These are phyloP conservation scores for Fraxinus platypoda DNA, from an alignment of 305 asterid species.

Conservation along the genomic window DNA sequence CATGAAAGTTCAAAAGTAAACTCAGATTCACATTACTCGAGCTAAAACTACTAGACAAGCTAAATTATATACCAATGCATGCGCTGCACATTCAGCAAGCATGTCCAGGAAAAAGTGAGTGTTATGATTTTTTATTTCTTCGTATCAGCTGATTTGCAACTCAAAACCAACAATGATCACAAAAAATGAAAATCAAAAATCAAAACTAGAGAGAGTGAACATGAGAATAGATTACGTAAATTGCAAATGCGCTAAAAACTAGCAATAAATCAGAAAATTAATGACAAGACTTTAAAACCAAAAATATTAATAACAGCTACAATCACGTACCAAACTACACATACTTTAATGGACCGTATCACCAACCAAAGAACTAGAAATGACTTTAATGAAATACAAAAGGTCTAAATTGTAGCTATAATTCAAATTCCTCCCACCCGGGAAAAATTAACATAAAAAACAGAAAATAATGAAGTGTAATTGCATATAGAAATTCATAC, in stretches of 20 bases:
- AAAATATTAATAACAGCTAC: background rate
- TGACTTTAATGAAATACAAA: background rate
- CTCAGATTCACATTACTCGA: background rate
- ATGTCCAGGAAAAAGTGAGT: background rate
- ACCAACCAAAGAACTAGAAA: background rate
- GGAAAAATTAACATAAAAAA: no score
- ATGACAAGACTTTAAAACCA: background rate
- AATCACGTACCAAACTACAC: background rate
- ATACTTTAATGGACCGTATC: background rate
- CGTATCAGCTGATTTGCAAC: background rate
- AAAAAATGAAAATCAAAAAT: no score
- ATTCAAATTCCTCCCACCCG: no score
- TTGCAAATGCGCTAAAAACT: background rate
- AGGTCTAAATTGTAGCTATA: background rate
- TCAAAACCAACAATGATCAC: background rate
- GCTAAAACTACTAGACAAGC: background rate
- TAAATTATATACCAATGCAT: background rate
- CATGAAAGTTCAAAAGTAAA: background rate
- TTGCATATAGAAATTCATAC: no score
- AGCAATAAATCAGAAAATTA: background rate
- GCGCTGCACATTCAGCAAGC: background rate
- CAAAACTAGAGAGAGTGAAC: background rate
- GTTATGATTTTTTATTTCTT: background rate
- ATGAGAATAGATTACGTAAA: background rate
- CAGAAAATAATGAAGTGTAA: no score